A percentile compares a stretch with the other conserved stretches of the same genome.
These are phyloP conservation scores for Coemansia sp. DNA, from an alignment of 192 early-diverging fungal species.

Conservation along the genomic window DNA sequence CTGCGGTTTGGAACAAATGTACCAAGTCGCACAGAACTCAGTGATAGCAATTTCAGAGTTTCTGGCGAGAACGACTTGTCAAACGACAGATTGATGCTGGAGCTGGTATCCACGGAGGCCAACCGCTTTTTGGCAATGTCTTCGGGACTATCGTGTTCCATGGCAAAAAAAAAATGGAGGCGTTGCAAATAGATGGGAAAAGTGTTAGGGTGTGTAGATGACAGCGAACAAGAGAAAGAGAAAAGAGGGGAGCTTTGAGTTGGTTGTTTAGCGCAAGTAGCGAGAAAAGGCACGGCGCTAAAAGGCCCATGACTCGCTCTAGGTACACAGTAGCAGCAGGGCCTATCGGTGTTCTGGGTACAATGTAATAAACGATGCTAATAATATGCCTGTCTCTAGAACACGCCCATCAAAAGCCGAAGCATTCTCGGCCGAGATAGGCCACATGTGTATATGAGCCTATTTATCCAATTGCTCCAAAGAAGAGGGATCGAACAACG, in stretches of 20 bases:
- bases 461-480: neutral
- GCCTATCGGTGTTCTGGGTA: neutral
- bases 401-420: neutral
- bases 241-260: neutral
- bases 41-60: neutral
- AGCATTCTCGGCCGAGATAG: neutral
- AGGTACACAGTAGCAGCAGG: neutral
- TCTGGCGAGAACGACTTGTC: slow-evolving; percentile 26
- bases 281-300: neutral
- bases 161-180: slow-evolving; percentile 5
- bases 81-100: slow-evolving; percentile 38
- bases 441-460: neutral
- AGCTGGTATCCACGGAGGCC: slow-evolving; percentile 37
- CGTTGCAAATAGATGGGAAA: neutral
- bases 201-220: neutral
- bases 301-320: neutral
- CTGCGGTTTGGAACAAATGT: slow-evolving; percentile 8
- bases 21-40: slow-evolving; percentile 3
- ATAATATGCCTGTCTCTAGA: slow-evolving; percentile 3
- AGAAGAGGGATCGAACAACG: neutral
- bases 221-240: neutral
- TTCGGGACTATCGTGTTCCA: slow-evolving; percentile 1
- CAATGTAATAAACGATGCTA: neutral
- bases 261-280: neutral
- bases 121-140: slow-evolving; percentile 20